These are phyloP conservation scores for Anisodus tanguticus DNA, from an alignment of 257 asterid species.

Conservation along the genomic window DNA sequence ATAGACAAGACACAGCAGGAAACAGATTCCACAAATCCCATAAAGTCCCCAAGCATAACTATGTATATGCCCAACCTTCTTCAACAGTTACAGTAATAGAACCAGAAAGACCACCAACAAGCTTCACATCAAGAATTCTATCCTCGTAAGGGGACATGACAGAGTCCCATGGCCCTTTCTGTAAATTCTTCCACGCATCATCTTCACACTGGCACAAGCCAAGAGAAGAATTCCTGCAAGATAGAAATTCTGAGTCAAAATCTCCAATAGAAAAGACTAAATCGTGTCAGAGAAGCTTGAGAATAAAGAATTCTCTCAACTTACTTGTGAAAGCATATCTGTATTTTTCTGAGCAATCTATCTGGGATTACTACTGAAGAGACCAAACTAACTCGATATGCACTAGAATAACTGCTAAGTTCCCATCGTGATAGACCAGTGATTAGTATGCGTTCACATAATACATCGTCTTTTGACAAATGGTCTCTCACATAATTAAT, in stretches of 20 bases:
- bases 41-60: neutral
- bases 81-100: slow-evolving; percentile 59
- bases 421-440: slow-evolving; percentile 71
- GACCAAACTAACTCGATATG: slow-evolving; percentile 58
- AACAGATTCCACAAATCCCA: slow-evolving; percentile 17
- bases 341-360: slow-evolving; percentile 61
- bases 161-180: slow-evolving; percentile 63
- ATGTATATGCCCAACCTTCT: slow-evolving; percentile 53
- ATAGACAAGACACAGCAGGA: slow-evolving; percentile 20
- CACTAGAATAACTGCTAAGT: slow-evolving; percentile 73
- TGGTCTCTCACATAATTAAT: slow-evolving; percentile 41
- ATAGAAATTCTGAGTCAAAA: slow-evolving; percentile 20
- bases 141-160: slow-evolving; percentile 70
- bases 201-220: slow-evolving; percentile 69
- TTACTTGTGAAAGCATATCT: slow-evolving; percentile 76
- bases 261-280: neutral
- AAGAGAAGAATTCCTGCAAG: slow-evolving; percentile 77
- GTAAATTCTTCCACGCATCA: slow-evolving; percentile 70
- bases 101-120: slow-evolving; percentile 66
- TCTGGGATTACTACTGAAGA: slow-evolving; percentile 73
- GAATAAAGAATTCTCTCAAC: slow-evolving; percentile 34
- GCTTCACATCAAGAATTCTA: slow-evolving; percentile 74
- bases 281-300: neutral
- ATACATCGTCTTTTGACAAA: slow-evolving; percentile 47
- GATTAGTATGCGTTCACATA: slow-evolving; percentile 70